phyloP scores from a whole-genome alignment of 345 rosid genomes.

The Citrus sinensis region DNA sequence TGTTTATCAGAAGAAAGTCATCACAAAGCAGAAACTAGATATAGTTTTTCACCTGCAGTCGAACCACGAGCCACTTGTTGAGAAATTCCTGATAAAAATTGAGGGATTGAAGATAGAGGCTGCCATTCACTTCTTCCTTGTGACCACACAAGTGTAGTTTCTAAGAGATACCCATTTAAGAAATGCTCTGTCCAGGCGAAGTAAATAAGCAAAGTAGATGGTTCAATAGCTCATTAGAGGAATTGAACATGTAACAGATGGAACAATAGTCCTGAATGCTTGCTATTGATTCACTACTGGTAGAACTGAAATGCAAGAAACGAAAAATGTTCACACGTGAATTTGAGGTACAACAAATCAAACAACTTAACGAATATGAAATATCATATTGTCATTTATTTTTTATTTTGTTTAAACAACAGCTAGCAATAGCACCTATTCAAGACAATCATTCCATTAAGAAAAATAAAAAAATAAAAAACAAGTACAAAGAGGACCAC shows the following conservation, averaged over 20 bases:
- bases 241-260: conserved; percentile 40
- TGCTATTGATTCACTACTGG: conserved; percentile 6
- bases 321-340: not conserved
- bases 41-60: conserved; percentile 36
- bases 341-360: not conserved
- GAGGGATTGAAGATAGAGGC: conserved; percentile 69
- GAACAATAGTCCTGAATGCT: conserved; percentile 40
- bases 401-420: not conserved
- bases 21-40: not conserved
- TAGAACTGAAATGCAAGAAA: conserved; percentile 12
- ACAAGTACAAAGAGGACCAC: conserved; percentile 23
- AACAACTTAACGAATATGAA: not conserved
- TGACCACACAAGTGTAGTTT: conserved; percentile 75
- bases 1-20: not conserved
- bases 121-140: conserved; percentile 87
- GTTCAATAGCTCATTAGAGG: conserved; percentile 44
- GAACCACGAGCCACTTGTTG: conserved; percentile 26
- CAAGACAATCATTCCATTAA: conserved; percentile 16
- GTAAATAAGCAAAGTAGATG: conserved; percentile 42
- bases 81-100: conserved; percentile 47
- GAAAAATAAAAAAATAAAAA: not conserved
- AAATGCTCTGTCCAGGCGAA: conserved; percentile 81
- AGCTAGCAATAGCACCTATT: conserved; percentile 10
- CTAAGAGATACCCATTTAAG: conserved; percentile 64
- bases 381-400: not conserved